A percentile compares a stretch with the other conserved stretches of the same genome.
Conservation (phyloP, 352 stramenopile genomes). For the Phytophthora kernoviae region DNA sequence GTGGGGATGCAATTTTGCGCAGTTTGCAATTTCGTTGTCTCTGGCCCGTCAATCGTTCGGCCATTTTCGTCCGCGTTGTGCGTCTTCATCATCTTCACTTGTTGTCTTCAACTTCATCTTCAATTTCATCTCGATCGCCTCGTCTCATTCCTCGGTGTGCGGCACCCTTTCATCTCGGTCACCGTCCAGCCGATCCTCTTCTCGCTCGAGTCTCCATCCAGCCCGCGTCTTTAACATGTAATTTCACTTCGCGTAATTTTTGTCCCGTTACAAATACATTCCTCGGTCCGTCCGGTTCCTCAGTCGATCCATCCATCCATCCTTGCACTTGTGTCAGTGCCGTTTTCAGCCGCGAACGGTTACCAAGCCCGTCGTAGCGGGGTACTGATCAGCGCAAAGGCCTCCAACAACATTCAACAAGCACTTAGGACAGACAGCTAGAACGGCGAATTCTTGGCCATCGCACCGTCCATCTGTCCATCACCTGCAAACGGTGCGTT, state of each 20-base stretch:
- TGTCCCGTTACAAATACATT: conserved; percentile 47
- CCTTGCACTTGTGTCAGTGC: conserved; percentile 9
- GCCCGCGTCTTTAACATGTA: conserved; percentile 39
- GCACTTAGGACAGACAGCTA: conserved; percentile 17
- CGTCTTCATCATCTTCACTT: conserved; percentile 28
- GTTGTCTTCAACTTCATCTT: conserved; percentile 41
- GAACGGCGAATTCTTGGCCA: conserved; percentile 36
- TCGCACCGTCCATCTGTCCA: conserved; percentile 20
- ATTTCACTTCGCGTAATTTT: conserved; percentile 41
- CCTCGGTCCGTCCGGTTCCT: conserved; percentile 20
- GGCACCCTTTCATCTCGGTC: conserved; percentile 30
- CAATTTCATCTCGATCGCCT: conserved; percentile 28
- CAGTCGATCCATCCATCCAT: conserved; percentile 15
- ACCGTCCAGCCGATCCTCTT: conserved; percentile 31
- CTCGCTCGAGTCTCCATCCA: conserved; percentile 44
- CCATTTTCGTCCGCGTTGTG: conserved; percentile 29
- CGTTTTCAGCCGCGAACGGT: conserved; percentile 7
- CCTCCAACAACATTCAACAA: conserved; percentile 12
- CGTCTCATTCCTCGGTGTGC: conserved; percentile 29
- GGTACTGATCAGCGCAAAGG: conserved; percentile 10
- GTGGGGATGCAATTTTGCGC: conserved; percentile 30
- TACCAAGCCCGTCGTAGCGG: conserved; percentile 29
- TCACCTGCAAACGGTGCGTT: conserved; percentile 18
- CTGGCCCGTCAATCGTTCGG: conserved; percentile 4
- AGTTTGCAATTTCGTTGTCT: conserved; percentile 41